Base-by-base conservation (phyloP, 2,329 filamentous ascomycete genomes). In the Phyllosticta citribraziliensis region DNA sequence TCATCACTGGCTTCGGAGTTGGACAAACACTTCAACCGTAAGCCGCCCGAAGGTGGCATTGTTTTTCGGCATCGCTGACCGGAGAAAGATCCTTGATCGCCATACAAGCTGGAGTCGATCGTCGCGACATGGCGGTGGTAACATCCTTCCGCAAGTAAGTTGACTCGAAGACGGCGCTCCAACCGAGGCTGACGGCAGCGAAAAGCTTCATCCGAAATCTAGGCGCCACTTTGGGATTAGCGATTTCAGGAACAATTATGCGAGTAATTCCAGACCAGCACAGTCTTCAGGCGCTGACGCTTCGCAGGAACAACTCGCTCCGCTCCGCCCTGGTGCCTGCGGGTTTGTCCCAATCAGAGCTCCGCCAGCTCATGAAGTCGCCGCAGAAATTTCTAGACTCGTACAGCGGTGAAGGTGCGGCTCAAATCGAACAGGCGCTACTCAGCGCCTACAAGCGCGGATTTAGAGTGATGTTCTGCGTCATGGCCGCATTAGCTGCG, bases 81-180 rank as follows among this genome's bases (percentile, higher is more conserved):
- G 10, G 6, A 30, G 14, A 1, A 22, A 56, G 58, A 6, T 56
- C 58, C 17, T 52, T 63, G 17, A 52, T 63, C 24, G 62, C 62
- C 5, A 61, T 76, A 17, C 74, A 76, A 67, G 74, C 74, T 2
- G 73, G 74, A 3, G 74, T 76, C 14, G 68, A 70, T 19, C 65
- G 73, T 57, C 65, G 69, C 35, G 71, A 76, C 47, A 76, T 76
- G 74, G 74, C 74, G 2, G 72, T 76, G 1, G 70, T 75, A 5
- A 76, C 74, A 22, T 63, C 56, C 14, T 60, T 55, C 5, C 54
- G 61, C 33, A 76, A 74, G 59, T 61, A n/a, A 25, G 59, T 25
- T 17, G 20, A 12, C 14, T 9, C 19, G 20, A n/a, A 35, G 14
- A 9, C 25, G 27, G 4, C 25, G 17, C 25, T 14, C 5, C 8